Percentiles rank a stretch among this genome's conserved stretches.
Conservation (phyloP, 2,329 filamentous ascomycete species). For the Ophidiomyces ophidiicola region DNA sequence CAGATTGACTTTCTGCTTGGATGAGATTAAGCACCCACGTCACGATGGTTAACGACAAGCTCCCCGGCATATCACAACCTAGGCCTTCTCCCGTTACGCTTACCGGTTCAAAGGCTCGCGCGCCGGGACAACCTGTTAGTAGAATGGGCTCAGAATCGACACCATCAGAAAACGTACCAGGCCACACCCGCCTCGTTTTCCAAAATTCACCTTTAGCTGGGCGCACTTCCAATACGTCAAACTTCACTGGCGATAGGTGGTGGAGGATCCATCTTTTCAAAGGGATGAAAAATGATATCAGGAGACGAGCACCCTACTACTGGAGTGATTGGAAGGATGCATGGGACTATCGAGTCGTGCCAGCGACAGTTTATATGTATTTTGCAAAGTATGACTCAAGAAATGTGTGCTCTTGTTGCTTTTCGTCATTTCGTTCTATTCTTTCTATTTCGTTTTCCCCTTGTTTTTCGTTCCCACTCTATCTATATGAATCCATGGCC, state of each 20-base stretch:
- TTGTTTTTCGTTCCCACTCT: background rate
- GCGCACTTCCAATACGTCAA: background rate
- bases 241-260: slow-evolving; percentile 41
- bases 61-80: no score
- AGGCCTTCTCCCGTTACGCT: no score
- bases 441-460: slow-evolving; percentile 2
- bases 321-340: slow-evolving; percentile 73
- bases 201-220: no score
- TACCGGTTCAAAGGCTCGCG: no score
- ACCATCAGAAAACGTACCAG: no score
- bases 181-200: no score
- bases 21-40: no score
- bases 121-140: no score
- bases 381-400: slow-evolving; percentile 63
- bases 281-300: slow-evolving; percentile 69
- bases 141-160: no score
- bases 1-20: no score
- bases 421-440: slow-evolving; percentile 5
- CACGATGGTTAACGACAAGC: no score
- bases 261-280: slow-evolving; percentile 64
- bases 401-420: slow-evolving; percentile 11
- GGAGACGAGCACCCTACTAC: slow-evolving; percentile 63
- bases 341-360: slow-evolving; percentile 80
- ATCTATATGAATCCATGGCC: background rate
- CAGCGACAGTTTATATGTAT: slow-evolving; percentile 85